These are phyloP conservation scores for Ophiostoma sp. DNA, from an alignment of 2,329 filamentous ascomycete genomes.

Conservation along the genomic window DNA sequence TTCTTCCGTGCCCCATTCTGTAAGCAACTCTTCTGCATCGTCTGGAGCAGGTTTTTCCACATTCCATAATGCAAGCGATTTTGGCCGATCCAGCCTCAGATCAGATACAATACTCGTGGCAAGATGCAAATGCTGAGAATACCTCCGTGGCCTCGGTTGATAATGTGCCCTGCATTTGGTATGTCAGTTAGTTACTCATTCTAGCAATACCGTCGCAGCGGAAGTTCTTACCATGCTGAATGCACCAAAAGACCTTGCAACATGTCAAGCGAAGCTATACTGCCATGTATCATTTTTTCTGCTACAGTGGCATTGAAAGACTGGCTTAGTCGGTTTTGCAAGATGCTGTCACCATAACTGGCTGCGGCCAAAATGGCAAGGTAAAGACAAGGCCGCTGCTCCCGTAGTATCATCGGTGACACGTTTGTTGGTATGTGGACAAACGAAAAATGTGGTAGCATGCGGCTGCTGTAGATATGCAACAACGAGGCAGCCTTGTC, in stretches of 20 bases:
- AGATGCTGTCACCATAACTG: background rate
- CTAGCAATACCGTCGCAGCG: background rate
- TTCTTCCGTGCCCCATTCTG: background rate
- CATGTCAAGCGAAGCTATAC: background rate
- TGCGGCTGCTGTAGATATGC: background rate
- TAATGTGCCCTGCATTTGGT: slow-evolving; percentile 15
- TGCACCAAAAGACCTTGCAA: slow-evolving; percentile 4
- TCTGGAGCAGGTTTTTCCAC: background rate
- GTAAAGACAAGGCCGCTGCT: background rate
- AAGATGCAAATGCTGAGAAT: slow-evolving; percentile 19
- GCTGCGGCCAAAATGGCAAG: background rate
- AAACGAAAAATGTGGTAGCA: slow-evolving; percentile 11
- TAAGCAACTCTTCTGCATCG: background rate
- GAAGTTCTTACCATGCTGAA: background rate
- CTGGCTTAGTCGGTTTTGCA: background rate
- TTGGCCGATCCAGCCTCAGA: slow-evolving; percentile 17
- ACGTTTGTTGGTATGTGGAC: background rate
- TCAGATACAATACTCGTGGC: slow-evolving; percentile 18
- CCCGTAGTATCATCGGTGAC: background rate
- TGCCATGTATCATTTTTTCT: background rate
- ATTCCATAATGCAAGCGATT: background rate
- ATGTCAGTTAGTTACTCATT: background rate
- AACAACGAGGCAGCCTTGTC: background rate
- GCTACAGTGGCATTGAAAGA: slow-evolving; percentile 2
- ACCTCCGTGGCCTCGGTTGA: slow-evolving; percentile 12